phyloP scores from a whole-genome alignment of 192 early-diverging fungal species.

The Ramicandelaber brevisporus region DNA sequence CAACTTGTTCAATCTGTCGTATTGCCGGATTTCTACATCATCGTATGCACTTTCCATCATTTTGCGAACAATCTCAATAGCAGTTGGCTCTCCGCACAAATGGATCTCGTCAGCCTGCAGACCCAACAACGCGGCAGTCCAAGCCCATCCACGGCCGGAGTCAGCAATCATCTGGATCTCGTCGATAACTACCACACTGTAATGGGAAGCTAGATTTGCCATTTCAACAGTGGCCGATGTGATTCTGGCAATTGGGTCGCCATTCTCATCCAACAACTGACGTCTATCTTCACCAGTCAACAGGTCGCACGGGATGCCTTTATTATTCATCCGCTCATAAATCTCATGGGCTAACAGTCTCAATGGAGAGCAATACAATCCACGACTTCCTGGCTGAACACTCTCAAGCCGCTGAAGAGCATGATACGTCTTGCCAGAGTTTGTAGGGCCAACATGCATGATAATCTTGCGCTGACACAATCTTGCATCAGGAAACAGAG shows the following conservation, averaged over 20 bases:
- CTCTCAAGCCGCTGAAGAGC: slow-evolving; percentile 47
- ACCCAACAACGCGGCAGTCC: slow-evolving; percentile 67
- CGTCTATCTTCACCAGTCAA: slow-evolving; percentile 79
- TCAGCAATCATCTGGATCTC: slow-evolving; percentile 96
- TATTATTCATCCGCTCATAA: slow-evolving; percentile 51
- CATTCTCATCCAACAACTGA: slow-evolving; percentile 17
- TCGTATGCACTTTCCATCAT: slow-evolving; percentile 51
- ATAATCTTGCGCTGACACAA: slow-evolving; percentile 54
- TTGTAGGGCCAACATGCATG: slow-evolving; percentile 90
- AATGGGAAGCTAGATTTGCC: slow-evolving; percentile 23
- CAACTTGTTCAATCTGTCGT: slow-evolving; percentile 49
- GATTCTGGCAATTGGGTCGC: slow-evolving; percentile 14
- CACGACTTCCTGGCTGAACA: slow-evolving; percentile 19
- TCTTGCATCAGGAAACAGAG: slow-evolving; percentile 53
- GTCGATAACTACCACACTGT: slow-evolving; percentile 78
- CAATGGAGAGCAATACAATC: slow-evolving; percentile 75
- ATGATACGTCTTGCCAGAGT: slow-evolving; percentile 86
- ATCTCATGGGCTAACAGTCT: slow-evolving; percentile 84
- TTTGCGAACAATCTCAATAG: slow-evolving; percentile 46
- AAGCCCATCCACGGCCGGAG: slow-evolving; percentile 72
- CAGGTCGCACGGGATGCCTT: slow-evolving; percentile 55
- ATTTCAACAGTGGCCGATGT: slow-evolving; percentile 78
- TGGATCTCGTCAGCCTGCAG: slow-evolving; percentile 66
- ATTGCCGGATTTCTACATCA: slow-evolving; percentile 47
- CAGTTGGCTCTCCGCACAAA: slow-evolving; percentile 79